phyloP scores from a whole-genome alignment of 2,329 filamentous ascomycete genomes.

The Colletotrichum scovillei region DNA sequence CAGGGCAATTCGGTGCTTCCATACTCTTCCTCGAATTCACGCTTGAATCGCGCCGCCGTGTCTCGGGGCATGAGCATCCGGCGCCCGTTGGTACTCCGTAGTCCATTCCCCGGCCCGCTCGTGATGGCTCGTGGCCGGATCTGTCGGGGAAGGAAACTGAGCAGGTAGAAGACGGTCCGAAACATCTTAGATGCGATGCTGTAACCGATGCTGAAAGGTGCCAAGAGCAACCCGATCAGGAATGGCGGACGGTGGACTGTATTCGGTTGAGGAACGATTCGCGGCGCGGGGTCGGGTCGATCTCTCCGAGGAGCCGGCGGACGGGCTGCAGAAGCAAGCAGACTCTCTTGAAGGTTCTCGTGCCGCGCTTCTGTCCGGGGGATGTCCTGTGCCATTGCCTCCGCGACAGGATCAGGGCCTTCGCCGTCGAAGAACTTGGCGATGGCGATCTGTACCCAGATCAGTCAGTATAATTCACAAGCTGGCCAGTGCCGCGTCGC shows the following conservation, averaged over 20 bases:
- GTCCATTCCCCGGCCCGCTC: conserved; percentile 62
- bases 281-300: conserved; percentile 76
- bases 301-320: conserved; percentile 35
- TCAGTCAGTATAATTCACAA: background rate
- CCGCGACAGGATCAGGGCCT: conserved; percentile 82
- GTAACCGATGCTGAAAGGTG: conserved; percentile 85
- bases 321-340: conserved; percentile 49
- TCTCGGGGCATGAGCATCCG: conserved; percentile 86
- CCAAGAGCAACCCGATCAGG: conserved; percentile 80
- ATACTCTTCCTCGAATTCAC: conserved; percentile 96
- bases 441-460: conserved; percentile 79
- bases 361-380: conserved; percentile 73
- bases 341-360: conserved; percentile 78
- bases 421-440: conserved; percentile 98
- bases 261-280: conserved; percentile 83
- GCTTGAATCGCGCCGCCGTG: conserved; percentile 86
- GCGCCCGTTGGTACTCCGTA: conserved; percentile 74
- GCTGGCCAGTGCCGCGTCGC: background rate
- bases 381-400: conserved; percentile 74
- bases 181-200: conserved; percentile 76
- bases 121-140: conserved; percentile 66
- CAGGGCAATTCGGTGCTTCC: conserved; percentile 79
- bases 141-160: conserved; percentile 81
- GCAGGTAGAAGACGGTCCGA: conserved; percentile 79
- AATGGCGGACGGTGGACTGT: conserved; percentile 78